A percentile compares a stretch with the other conserved stretches of the same genome.
Evolutionary conservation across 1,139 yeast species (phyloP).

Genomic region (Suhomyces ambrosiae): DNA sequence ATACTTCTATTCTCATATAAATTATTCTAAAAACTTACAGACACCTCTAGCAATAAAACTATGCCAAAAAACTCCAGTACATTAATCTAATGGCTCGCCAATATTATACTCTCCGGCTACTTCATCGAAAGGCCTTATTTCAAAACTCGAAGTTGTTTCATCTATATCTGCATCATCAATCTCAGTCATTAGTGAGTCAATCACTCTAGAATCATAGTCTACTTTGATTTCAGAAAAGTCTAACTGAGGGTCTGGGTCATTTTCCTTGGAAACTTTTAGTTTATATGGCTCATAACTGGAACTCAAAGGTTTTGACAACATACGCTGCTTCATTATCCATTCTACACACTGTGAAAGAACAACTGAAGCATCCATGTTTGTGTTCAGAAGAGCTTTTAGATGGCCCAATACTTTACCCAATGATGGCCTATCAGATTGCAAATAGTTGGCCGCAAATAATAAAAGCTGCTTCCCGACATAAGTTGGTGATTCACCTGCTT

Average conservation of each 20-base stretch:
- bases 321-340: slow-evolving; percentile 15
- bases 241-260: background rate
- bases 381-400: slow-evolving; percentile 17
- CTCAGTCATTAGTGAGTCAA: background rate
- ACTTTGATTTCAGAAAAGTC: background rate
- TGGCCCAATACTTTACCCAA: slow-evolving; percentile 16
- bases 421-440: slow-evolving; percentile 16
- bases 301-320: background rate
- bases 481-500: slow-evolving; percentile 32
- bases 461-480: slow-evolving; percentile 31
- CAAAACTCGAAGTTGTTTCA: background rate
- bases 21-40: too few species aligned
- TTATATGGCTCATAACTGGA: background rate
- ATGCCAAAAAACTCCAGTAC: background rate
- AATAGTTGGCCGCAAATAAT: slow-evolving; percentile 25
- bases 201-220: background rate
- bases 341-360: slow-evolving; percentile 22
- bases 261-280: background rate
- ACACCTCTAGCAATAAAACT: too few species aligned
- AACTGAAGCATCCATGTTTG: slow-evolving; percentile 15
- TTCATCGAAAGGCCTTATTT: background rate
- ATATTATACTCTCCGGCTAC: background rate
- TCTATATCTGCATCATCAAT: background rate
- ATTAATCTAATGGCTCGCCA: slow-evolving; percentile 1
- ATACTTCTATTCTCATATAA: too few species aligned